These are phyloP conservation scores for Tylopilus sp. DNA, from an alignment of 1,284 basidiomycete species.

Conservation along the genomic window DNA sequence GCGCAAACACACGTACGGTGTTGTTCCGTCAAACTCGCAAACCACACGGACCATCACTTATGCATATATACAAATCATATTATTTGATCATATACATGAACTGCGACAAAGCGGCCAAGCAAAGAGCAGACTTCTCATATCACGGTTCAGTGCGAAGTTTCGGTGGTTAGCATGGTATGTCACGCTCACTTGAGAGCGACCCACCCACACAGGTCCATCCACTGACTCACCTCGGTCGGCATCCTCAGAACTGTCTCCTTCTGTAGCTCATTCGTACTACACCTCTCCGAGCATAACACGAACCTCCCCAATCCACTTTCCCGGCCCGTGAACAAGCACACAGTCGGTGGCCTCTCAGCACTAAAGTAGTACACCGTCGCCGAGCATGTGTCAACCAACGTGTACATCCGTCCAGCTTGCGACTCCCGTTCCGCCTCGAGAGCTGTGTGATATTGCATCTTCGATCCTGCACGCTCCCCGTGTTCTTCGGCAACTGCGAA, in stretches of 20 bases:
- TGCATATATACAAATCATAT: too few relatives aligned
- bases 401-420: slow-evolving; percentile 12
- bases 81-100: too few relatives aligned
- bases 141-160: too few relatives aligned
- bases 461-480: neutral
- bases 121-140: too few relatives aligned
- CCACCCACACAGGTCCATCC: neutral
- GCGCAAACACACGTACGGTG: too few relatives aligned
- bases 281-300: slow-evolving; percentile 34
- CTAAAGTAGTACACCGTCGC: slow-evolving; percentile 29
- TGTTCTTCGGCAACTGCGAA: neutral
- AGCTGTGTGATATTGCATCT: neutral
- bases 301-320: slow-evolving; percentile 34
- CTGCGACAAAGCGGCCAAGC: too few relatives aligned
- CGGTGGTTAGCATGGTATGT: too few relatives aligned
- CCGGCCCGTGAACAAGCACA: slow-evolving; percentile 31
- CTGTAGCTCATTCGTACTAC: slow-evolving; percentile 24
- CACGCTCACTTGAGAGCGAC: neutral
- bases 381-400: slow-evolving; percentile 27
- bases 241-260: slow-evolving; percentile 33
- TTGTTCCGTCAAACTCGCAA: too few relatives aligned
- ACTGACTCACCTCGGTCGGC: slow-evolving; percentile 16
- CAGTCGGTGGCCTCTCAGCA: slow-evolving; percentile 2
- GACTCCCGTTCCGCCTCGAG: neutral
- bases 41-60: too few relatives aligned